These are phyloP conservation scores for Linnemannia elongata DNA, from an alignment of 192 early-diverging fungal species.

Conservation along the genomic window DNA sequence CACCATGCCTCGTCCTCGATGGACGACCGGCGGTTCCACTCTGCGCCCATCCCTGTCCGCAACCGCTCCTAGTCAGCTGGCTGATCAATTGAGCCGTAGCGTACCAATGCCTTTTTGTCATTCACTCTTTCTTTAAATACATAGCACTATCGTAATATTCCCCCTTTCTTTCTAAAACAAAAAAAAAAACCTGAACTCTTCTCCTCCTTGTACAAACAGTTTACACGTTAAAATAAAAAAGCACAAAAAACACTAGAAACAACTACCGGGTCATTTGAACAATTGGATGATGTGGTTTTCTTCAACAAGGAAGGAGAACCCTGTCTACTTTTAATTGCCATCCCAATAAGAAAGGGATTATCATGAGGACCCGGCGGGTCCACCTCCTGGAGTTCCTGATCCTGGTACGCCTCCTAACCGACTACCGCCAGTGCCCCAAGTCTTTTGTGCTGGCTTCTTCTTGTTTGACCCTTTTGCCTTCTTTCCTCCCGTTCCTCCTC, in stretches of 20 bases:
- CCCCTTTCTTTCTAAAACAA: slow-evolving; percentile 6
- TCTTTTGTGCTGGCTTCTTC: slow-evolving; percentile 26
- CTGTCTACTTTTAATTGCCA: not conserved
- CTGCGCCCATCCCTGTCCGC: slow-evolving; percentile 55
- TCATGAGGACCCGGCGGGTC: not conserved
- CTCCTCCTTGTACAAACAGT: not conserved
- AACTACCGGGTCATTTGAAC: too few relatives aligned
- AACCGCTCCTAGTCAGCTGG: slow-evolving; percentile 17
- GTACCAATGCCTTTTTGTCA: not conserved
- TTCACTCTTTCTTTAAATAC: slow-evolving; percentile 2
- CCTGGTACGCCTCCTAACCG: slow-evolving; percentile 45
- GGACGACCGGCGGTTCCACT: slow-evolving; percentile 50
- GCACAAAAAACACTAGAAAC: not conserved
- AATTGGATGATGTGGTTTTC: too few relatives aligned
- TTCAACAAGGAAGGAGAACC: too few relatives aligned
- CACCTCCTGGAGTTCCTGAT: slow-evolving; percentile 17
- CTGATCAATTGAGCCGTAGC: not conserved
- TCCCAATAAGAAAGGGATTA: not conserved
- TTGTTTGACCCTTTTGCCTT: slow-evolving; percentile 28
- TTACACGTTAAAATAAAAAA: not conserved
- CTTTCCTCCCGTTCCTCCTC: not conserved
- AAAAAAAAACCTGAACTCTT: slow-evolving; percentile 4
- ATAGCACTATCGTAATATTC: not conserved
- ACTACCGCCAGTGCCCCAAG: slow-evolving; percentile 38
- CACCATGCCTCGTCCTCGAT: slow-evolving; percentile 25